phyloP scores from a whole-genome alignment of 2,329 filamentous ascomycete genomes.

The Esteya vermicola region DNA sequence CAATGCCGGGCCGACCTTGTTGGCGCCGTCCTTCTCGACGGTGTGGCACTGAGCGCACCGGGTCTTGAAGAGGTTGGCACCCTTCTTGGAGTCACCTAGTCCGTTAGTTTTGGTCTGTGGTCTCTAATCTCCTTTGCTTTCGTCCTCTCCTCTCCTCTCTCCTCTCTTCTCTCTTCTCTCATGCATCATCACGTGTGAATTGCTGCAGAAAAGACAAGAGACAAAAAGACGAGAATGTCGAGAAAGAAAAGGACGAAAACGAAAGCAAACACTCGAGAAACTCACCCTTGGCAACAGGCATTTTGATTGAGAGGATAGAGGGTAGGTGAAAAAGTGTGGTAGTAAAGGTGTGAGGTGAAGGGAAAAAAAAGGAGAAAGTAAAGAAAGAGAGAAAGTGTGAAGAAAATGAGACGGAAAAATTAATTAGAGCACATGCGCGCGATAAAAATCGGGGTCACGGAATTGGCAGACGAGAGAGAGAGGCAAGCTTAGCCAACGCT shows the following conservation, averaged over 20 bases:
- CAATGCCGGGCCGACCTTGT: slow-evolving; percentile 97
- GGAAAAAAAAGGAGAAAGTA: not conserved
- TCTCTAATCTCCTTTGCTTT: too few relatives aligned
- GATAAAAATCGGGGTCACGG: slow-evolving; percentile 4
- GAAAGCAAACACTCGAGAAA: too few relatives aligned
- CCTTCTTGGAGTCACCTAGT: slow-evolving; percentile 84
- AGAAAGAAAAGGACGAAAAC: not conserved
- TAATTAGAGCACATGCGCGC: not conserved
- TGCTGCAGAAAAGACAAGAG: too few relatives aligned
- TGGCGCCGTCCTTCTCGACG: slow-evolving; percentile 73
- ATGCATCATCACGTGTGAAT: too few relatives aligned
- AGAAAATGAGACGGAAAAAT: slow-evolving; percentile 5
- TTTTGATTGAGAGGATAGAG: slow-evolving; percentile 20
- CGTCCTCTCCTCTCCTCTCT: too few relatives aligned
- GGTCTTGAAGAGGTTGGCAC: slow-evolving; percentile 98
- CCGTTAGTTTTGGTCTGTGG: not conserved
- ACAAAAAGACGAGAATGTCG: not conserved
- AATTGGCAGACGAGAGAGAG: not conserved
- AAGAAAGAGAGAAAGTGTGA: too few relatives aligned
- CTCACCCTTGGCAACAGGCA: slow-evolving; percentile 30
- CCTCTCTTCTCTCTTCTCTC: too few relatives aligned
- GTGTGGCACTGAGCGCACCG: slow-evolving; percentile 98
- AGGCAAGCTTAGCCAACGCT: not conserved
- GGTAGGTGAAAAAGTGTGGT: not conserved
- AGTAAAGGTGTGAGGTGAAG: not conserved